phyloP scores from a whole-genome alignment of 1,139 yeast genomes.

The Meyerozyma sp. region DNA sequence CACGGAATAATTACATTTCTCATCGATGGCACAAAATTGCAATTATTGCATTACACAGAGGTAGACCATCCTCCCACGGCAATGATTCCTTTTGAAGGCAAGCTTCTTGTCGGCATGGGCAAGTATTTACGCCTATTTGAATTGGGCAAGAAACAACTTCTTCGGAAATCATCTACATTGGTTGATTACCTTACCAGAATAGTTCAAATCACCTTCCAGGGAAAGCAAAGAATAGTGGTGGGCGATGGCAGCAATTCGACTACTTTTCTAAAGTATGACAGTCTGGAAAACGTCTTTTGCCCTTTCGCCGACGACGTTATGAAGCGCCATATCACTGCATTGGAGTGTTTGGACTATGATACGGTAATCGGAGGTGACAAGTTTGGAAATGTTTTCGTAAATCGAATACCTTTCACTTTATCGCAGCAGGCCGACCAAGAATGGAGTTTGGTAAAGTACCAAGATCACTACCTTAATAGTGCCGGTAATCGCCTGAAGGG shows the following conservation, averaged over 20 bases:
- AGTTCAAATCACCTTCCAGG: conserved; percentile 47
- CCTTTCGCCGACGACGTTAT: conserved; percentile 68
- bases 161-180: conserved; percentile 54
- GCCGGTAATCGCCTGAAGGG: conserved; percentile 49
- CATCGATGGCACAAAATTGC: conserved; percentile 31
- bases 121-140: conserved; percentile 58
- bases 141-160: conserved; percentile 72
- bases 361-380: conserved; percentile 87
- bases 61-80: conserved; percentile 47
- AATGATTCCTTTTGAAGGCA: conserved; percentile 54
- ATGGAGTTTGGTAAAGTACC: conserved; percentile 36
- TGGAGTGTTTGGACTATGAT: conserved; percentile 60
- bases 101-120: conserved; percentile 55
- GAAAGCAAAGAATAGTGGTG: conserved; percentile 51
- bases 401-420: conserved; percentile 49
- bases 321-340: conserved; percentile 60
- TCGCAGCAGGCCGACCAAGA: conserved; percentile 48
- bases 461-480: conserved; percentile 42
- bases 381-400: conserved; percentile 73
- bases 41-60: conserved; percentile 58
- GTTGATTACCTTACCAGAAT: conserved; percentile 39
- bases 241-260: conserved; percentile 65
- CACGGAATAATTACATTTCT: conserved; percentile 42
- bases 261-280: conserved; percentile 50
- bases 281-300: conserved; percentile 45